Conservation (phyloP, 768 basidiomycete genomes). For the Agaricus bisporus region DNA sequence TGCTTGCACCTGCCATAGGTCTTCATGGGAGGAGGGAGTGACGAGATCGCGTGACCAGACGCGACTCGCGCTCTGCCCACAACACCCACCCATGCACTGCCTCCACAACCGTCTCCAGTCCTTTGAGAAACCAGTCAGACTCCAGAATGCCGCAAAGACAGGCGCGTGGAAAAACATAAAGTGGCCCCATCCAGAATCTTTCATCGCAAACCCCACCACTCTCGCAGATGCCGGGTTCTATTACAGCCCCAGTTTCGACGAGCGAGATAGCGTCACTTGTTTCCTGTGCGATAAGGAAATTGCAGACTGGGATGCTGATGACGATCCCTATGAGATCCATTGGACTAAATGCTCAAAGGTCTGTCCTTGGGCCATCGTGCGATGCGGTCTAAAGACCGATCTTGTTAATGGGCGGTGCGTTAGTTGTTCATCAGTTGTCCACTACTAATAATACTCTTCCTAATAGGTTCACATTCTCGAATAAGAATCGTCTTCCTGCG, state of each 20-base stretch:
- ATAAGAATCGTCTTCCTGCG: conserved; percentile 58
- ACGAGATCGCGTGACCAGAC: conserved; percentile 27
- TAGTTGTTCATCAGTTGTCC: background rate
- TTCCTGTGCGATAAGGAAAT: conserved; percentile 81
- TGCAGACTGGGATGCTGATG: conserved; percentile 76
- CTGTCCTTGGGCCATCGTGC: conserved; percentile 78
- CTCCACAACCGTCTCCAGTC: conserved; percentile 59
- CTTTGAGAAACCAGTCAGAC: conserved; percentile 56
- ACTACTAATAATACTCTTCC: conserved; percentile 1
- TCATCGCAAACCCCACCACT: conserved; percentile 62
- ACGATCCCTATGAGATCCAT: conserved; percentile 87
- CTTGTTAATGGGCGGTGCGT: conserved; percentile 53
- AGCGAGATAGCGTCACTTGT: conserved; percentile 74
- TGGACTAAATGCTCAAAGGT: conserved; percentile 53
- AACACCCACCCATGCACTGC: conserved; percentile 37
- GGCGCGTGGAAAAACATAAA: conserved; percentile 44
- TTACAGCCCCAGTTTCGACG: conserved; percentile 62
- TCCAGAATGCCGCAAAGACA: conserved; percentile 48
- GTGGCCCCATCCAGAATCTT: conserved; percentile 73
- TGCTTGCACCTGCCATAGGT: background rate
- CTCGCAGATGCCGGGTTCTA: conserved; percentile 91
- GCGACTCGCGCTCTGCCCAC: conserved; percentile 19
- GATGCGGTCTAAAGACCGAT: conserved; percentile 64
- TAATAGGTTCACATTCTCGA: conserved; percentile 51
- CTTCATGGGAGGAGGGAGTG: background rate